Evolutionary conservation across 73 alveolate genomes (phyloP), one percentile per base, ranked within the genome.

Genomic region (Paramecium pentaurelia): DNA sequence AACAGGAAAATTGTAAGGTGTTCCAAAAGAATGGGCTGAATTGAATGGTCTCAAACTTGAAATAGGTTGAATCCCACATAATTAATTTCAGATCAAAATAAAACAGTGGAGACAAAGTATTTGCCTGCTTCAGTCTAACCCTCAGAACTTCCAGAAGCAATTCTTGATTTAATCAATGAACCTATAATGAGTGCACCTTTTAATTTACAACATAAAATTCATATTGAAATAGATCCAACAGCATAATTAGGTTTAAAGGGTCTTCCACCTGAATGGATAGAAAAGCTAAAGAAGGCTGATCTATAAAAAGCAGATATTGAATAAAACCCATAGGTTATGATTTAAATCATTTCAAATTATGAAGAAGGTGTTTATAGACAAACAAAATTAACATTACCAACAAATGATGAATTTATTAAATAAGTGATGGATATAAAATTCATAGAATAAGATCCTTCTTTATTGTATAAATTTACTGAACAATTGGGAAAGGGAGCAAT

Each of bases 21-120:
- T 89, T 25, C 94, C 92, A 14, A 83, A 89, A 64, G 94, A 89
- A 71, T 89, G 94, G 94, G 88, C 86, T 32, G 84, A 64, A 9
- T 12, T 64, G 42, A 89, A 89, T 47, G 75, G 47, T 27, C 75
- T 45, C 14, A 49, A 36, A 44, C n/a, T 80, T 11, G 37, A 80
- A 12, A 44, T 80, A 27, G 91, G 91, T 45, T 34, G 49, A 60
- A 60, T 11, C 18, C 12, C 34, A 44, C 49, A 54, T 71, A 42
- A 30, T 36, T 45, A 58, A 89, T 71, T 54, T 54, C 30, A 89
- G 94, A 89, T 28, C 40, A 89, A 89, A 42, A 58, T 6, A 89
- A 89, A 32, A 89, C 92, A 45, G 94, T 89, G 22, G 68, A 71
- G 38, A 89, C 94, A 20, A 71, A 44, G 40, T 42, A 89, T 34